Base-by-base conservation (phyloP, 805 yeast genomes). In the Pichia ethanolica region DNA sequence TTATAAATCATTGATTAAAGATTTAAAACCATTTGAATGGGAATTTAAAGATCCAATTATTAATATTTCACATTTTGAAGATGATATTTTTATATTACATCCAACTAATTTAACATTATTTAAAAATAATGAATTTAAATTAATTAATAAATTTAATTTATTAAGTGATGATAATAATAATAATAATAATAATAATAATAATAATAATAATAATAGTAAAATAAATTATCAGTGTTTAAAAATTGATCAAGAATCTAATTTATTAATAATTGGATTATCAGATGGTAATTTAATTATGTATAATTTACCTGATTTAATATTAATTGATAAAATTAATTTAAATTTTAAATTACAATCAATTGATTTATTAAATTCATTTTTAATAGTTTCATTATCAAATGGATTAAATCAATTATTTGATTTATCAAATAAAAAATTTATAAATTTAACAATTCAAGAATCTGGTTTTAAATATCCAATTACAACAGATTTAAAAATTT, bases 381-480 rank as follows among this genome's bases (percentile, higher is more conserved):
- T 83, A 9, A 45, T 56, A 2, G 70, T 82, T 10, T 84, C 80
- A 0, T 67, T 78, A 65, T 66, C 81, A 0, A 66, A 71, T 9
- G 74, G 85, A 39, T 61, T 66, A 25, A 73, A 83, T 1, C 74
- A 75, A 48, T 67, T 83, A 8, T 82, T 75, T 60, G 88, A 84
- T 27, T 10, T 73, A 10, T 66, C 85, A 28, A 70, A 73, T 49
- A 51, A 55, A 1, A 49, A 57, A 3, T 14, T 49, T 7, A 10
- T 34, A 4, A 83, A 87, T 0, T 50, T 75, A 13, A 77, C 74
- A 49, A 62, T 70, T 4, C 66, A 86, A 38, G 85, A 82, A 49
- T 75, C 82, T 37, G 87, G 90, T 0, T 70, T 87, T 46, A 79
- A 79, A 56, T 79, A 78, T 59, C 89, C 59, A 7, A 25, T 85